Evolutionary conservation across 805 yeast genomes (phyloP), one percentile per base, ranked within the genome.

Genomic region (Metschnikowia gelsemii): DNA sequence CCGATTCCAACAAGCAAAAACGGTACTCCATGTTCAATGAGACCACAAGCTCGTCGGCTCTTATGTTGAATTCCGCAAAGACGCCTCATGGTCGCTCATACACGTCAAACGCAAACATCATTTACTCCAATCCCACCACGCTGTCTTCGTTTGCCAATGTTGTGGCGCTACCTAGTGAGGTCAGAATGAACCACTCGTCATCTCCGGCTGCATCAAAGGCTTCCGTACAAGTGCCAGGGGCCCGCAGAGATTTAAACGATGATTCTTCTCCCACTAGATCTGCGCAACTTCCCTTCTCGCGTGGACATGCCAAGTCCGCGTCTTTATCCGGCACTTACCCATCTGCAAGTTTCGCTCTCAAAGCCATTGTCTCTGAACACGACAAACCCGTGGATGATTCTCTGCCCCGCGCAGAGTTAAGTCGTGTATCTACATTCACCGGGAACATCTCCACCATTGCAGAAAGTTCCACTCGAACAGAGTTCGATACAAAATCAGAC

Each of bases 351-450:
- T 56, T 72, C 46, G 90, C 84, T 8, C 66, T 84, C 44, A 86
- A 83, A 56, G 89, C 89, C 0, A 84, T 84, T 39, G 88, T 80
- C 11, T 78, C 80, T 46, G 86, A 85, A 7, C 82, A 78, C 32
- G 57, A 60, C 17, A 50, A 25, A n/a, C 38, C 43, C 7, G 20
- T 19, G 7, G 51, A 47, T 11, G 3, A 35, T 9, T 17, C 30
- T 7, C 42, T 38, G 46, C 35, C 42, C 25, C 42, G 35, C 4
- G 36, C 30, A 11, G 42, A 38, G 5, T 35, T 43, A 25, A 33
- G 38, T 21, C 47, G 47, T 13, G 40, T 65, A 5, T 53, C 62
- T 14, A 61, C 68, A 2, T 63, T 59, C 45, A 55, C 58, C 6
- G 64, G 67, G 13, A 55, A 66, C n/a, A 64, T 74, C 33, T 67